phyloP scores from a whole-genome alignment of 176 grass and related monocot genomes.

The Luzula sylvatica region DNA sequence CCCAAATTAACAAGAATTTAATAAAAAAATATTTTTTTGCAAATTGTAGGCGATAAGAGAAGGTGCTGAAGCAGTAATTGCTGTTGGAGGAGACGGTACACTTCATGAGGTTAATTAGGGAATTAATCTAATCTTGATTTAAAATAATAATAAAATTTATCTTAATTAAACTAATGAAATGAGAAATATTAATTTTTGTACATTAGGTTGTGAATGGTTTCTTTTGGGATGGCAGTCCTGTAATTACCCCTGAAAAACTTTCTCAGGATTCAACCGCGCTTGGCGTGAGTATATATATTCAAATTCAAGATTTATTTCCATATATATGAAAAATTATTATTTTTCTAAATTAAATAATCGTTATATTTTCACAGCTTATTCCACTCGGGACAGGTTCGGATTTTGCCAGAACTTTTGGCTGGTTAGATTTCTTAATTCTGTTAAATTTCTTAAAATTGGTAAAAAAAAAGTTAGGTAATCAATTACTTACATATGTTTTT shows the following conservation, averaged over 20 bases:
- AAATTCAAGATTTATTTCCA: constrained; percentile 7
- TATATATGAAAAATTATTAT: constrained; percentile 15
- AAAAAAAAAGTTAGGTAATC: neutral
- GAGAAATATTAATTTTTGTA: constrained; percentile 1
- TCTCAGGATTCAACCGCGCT: constrained; percentile 53
- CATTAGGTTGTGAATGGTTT: constrained; percentile 87
- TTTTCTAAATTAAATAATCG: constrained; percentile 4
- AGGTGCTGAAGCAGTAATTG: constrained; percentile 75
- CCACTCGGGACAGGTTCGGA: constrained; percentile 96
- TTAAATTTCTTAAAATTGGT: neutral
- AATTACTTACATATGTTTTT: constrained; percentile 20
- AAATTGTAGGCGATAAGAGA: constrained; percentile 66
- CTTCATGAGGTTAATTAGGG: constrained; percentile 70
- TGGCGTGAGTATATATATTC: constrained; percentile 47
- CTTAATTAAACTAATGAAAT: too few relatives aligned
- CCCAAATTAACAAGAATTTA: constrained; percentile 1
- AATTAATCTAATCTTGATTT: neutral
- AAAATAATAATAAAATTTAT: too few relatives aligned
- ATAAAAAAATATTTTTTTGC: neutral
- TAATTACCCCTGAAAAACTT: constrained; percentile 33
- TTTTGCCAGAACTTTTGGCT: constrained; percentile 86
- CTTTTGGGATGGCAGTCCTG: constrained; percentile 53
- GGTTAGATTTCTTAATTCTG: constrained; percentile 34
- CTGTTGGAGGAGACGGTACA: constrained; percentile 89
- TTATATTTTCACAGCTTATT: constrained; percentile 63